These are phyloP conservation scores for Melastoma malabathricum DNA, from an alignment of 345 rosid genomes.

Conservation along the genomic window DNA sequence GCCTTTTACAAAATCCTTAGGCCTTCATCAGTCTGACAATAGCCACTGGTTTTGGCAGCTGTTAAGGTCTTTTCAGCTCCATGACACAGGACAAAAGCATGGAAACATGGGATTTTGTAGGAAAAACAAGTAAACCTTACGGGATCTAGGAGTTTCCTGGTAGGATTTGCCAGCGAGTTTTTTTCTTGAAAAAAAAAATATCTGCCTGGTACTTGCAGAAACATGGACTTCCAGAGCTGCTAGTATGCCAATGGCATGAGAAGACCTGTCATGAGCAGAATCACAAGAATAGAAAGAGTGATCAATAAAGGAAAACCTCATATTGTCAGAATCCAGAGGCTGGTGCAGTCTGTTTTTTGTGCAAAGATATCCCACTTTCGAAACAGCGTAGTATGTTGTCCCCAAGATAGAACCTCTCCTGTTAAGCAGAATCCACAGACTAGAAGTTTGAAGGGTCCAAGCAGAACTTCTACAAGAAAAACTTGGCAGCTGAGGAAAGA, in stretches of 20 bases:
- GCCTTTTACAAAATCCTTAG: no score
- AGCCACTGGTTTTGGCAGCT: no score
- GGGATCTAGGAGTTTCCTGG: no score
- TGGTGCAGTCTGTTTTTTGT: conserved; percentile 62
- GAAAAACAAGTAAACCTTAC: no score
- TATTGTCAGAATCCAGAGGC: conserved; percentile 90
- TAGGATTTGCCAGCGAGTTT: no score
- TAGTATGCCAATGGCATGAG: background rate
- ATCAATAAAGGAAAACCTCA: conserved; percentile 15
- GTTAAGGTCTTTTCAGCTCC: no score
- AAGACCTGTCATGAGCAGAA: background rate
- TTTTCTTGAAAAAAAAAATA: no score
- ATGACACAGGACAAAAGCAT: no score
- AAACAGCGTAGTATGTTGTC: conserved; percentile 87
- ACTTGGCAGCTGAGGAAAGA: background rate
- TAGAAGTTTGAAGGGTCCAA: background rate
- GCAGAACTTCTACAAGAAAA: accelerated
- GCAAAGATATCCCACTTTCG: conserved; percentile 95
- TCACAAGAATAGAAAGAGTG: background rate
- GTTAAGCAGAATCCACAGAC: conserved; percentile 1
- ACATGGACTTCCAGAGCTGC: no score
- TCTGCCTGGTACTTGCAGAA: no score
- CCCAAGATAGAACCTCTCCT: conserved; percentile 98
- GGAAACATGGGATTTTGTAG: no score
- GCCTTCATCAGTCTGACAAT: no score